These are phyloP conservation scores for Hymenoscyphus fructigenus DNA, from an alignment of 2,329 filamentous ascomycete genomes.

Conservation along the genomic window DNA sequence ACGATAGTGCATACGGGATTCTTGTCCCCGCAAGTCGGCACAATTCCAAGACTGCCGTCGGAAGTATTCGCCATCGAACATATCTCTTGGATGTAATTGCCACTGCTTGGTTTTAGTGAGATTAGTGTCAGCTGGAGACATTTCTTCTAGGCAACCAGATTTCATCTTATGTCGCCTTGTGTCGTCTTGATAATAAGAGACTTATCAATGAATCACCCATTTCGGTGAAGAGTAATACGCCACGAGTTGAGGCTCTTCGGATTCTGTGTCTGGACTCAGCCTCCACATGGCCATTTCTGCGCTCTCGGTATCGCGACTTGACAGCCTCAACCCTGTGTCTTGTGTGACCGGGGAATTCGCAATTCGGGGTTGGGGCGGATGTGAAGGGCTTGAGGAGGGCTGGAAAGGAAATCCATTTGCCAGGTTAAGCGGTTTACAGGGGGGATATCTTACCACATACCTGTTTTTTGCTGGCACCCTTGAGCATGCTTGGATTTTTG, in stretches of 20 bases:
- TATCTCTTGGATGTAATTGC: background rate
- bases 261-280: background rate
- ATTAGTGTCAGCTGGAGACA: background rate
- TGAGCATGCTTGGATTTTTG: background rate
- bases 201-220: background rate
- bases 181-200: background rate
- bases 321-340: background rate
- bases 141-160: background rate
- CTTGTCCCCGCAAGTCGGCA: background rate
- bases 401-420: background rate
- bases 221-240: background rate
- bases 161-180: background rate
- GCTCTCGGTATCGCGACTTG: background rate
- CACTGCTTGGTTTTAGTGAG: background rate
- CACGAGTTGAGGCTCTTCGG: background rate
- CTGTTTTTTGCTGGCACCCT: background rate
- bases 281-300: background rate
- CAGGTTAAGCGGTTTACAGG: background rate
- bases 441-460: background rate
- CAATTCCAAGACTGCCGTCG: background rate
- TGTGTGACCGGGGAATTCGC: too few relatives aligned
- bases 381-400: background rate
- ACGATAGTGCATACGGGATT: background rate
- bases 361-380: conserved; percentile 4
- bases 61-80: background rate